Percentiles rank a stretch among this genome's conserved stretches.
These are phyloP conservation scores for Trichomonas gallinae DNA, from an alignment of 208 protist genomes.

Conservation along the genomic window DNA sequence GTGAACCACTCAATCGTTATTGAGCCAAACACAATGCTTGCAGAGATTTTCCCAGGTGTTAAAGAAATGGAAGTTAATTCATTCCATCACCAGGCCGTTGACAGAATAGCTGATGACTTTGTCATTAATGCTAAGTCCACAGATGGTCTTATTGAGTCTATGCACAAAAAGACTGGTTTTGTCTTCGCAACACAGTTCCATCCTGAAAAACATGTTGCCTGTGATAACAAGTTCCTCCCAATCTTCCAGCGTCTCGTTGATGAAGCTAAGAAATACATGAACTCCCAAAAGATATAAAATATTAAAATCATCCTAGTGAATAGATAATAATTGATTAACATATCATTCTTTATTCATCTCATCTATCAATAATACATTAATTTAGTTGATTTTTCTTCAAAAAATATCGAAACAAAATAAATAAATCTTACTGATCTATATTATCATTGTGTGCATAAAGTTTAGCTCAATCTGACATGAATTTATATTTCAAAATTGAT, in stretches of 20 bases:
- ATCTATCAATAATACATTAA: no score
- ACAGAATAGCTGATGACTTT: neutral
- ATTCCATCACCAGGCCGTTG: neutral
- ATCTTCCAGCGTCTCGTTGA: neutral
- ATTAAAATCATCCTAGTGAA: no score
- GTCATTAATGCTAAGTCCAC: neutral
- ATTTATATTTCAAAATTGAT: no score
- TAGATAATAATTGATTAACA: no score
- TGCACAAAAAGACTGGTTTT: neutral
- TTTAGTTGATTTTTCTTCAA: no score
- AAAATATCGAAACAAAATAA: no score
- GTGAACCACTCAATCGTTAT: neutral
- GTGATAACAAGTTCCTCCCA: neutral
- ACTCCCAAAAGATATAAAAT: neutral
- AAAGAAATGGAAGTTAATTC: neutral
- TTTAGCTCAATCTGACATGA: no score
- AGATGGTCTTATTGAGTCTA: neutral
- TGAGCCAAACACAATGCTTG: neutral
- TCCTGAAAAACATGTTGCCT: neutral
- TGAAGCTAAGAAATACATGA: neutral
- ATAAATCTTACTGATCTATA: no score
- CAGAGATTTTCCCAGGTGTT: neutral
- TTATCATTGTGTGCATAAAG: no score
- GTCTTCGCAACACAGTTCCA: neutral
- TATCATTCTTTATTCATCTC: no score